Base-by-base conservation (phyloP, 1,139 yeast genomes). In the Suhomyces panamericanus region DNA sequence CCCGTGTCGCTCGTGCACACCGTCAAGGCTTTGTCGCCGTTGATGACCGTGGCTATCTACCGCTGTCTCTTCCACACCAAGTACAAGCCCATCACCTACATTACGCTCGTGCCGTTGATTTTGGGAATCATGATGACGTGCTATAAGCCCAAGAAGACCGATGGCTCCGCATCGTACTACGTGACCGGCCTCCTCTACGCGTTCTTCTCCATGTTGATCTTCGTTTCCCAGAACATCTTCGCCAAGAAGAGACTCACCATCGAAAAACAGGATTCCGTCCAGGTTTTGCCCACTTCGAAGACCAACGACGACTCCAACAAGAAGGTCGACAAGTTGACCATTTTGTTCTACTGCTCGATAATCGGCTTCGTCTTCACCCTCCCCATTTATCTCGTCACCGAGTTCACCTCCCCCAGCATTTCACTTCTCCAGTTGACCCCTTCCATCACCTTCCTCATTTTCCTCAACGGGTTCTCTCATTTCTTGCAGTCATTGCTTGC, bases 1-100 rank as follows among this genome's bases (percentile, higher is more conserved):
- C 96, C 97, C 0, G 96, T 91, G 14, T 87, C 96, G 5, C 69
- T 91, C 52, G 96, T 91, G 24, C 96, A 90, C 64, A 90, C 96
- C 14, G 83, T 91, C 55, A 91, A 91, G 67, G 93, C 96, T 1
- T 72, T 90, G 38, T 85, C 96, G 37, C 98, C 98, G 2, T 72
- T 91, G 32, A 78, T 87, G 41, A 91, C 97, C 0, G 96, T 91
- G n/a, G 66, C 81, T 27, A 87, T 87, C 35, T 89, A 89, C 65
- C 74, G 87, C 49, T 46, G 83, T 9, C 50, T 84, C 32, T 86
- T 83, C 59, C 68, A 74, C 15, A 78, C 73, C 43, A 66, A 70
- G 35, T 91, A 87, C 70, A 73, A 75, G 43, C 48, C 59, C n/a
- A 71, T 78, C 55, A 89, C 97, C 2, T 91, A 90, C 59, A 51